A percentile compares a stretch with the other conserved stretches of the same genome.
Conservation (phyloP, 148 eudicot species). For the Chenopodium berlandieri region DNA sequence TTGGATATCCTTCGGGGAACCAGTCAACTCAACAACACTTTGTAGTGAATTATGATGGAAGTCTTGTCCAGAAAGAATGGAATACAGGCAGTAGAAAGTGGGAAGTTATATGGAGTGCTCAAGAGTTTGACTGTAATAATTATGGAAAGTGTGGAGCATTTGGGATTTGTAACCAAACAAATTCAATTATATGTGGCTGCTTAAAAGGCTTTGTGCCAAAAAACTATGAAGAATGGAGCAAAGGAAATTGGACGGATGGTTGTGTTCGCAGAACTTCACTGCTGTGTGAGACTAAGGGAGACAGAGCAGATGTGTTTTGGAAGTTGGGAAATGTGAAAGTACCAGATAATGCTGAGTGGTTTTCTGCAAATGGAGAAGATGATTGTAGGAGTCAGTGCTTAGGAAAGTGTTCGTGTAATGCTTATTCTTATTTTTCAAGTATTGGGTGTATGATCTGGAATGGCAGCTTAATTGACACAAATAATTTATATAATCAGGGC, state of each 20-base stretch:
- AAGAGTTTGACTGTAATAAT: constrained; percentile 35
- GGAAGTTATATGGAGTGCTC: constrained; percentile 21
- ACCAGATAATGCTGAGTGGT: constrained; percentile 27
- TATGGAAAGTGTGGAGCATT: constrained; percentile 56
- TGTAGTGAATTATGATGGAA: constrained; percentile 28
- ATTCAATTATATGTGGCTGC: constrained; percentile 46
- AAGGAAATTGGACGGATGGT: constrained; percentile 49
- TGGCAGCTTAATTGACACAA: constrained; percentile 33
- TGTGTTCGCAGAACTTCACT: constrained; percentile 39
- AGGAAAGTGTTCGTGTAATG: constrained; percentile 38
- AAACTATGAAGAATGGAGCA: constrained; percentile 38
- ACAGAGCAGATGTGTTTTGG: constrained; percentile 36
- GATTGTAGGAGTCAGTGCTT: constrained; percentile 36
- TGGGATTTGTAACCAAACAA: constrained; percentile 45
- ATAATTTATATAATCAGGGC: constrained; percentile 23
- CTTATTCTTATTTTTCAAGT: constrained; percentile 34
- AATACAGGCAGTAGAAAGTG: constrained; percentile 17
- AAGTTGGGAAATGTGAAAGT: constrained; percentile 32
- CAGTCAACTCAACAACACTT: background rate
- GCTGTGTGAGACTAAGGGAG: constrained; percentile 31
- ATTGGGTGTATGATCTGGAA: constrained; percentile 52
- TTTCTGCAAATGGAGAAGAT: background rate
- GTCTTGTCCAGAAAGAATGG: constrained; percentile 18
- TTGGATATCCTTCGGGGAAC: constrained; percentile 11
- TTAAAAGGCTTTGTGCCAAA: constrained; percentile 51